These are phyloP conservation scores for Dalbergia oliveri DNA, from an alignment of 306 rosid genomes.

Conservation along the genomic window DNA sequence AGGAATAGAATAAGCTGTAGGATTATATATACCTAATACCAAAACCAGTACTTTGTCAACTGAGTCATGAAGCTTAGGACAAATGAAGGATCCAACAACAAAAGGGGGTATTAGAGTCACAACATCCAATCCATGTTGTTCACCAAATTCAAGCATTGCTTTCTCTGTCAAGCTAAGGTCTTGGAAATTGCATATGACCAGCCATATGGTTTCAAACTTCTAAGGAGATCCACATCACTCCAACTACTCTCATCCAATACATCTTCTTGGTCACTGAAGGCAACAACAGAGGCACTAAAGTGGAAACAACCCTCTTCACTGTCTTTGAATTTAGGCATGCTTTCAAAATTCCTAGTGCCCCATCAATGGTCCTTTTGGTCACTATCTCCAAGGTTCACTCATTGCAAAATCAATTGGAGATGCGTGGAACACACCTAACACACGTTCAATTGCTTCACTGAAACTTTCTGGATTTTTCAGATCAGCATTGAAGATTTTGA, in stretches of 20 bases:
- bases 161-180: slow-evolving; percentile 63
- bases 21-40: slow-evolving; percentile 48
- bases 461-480: slow-evolving; percentile 62
- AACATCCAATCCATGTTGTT: slow-evolving; percentile 63
- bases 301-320: slow-evolving; percentile 67
- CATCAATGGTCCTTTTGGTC: slow-evolving; percentile 56
- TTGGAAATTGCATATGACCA: slow-evolving; percentile 60
- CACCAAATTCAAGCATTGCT: slow-evolving; percentile 50
- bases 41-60: slow-evolving; percentile 46
- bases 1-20: neutral
- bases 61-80: slow-evolving; percentile 62
- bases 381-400: slow-evolving; percentile 55
- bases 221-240: slow-evolving; percentile 59
- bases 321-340: slow-evolving; percentile 57
- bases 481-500: slow-evolving; percentile 68
- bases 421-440: slow-evolving; percentile 63
- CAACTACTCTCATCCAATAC: slow-evolving; percentile 62
- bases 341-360: slow-evolving; percentile 61
- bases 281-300: slow-evolving; percentile 58
- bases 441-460: slow-evolving; percentile 63
- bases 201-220: slow-evolving; percentile 32
- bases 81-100: slow-evolving; percentile 68
- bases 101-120: slow-evolving; percentile 61
- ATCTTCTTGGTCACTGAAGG: neutral
- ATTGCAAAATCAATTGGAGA: slow-evolving; percentile 50